These are phyloP conservation scores for Hypoxylon intermedium DNA, from an alignment of 495 filamentous ascomycete species.

Conservation along the genomic window DNA sequence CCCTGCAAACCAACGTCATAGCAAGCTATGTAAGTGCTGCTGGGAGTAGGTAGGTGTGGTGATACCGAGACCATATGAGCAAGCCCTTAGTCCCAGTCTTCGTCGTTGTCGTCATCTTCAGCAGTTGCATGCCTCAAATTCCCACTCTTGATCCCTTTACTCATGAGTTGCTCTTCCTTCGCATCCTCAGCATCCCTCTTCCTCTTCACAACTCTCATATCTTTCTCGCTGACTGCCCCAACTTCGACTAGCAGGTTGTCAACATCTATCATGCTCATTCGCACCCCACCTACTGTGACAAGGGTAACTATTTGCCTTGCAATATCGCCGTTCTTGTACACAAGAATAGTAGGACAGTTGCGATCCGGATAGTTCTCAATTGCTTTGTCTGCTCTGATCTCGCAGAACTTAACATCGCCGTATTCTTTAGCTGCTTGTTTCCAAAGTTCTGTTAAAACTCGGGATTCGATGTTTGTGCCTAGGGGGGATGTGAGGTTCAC, in stretches of 20 bases:
- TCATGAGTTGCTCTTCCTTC: conserved; percentile 53
- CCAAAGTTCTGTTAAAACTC: conserved; percentile 86
- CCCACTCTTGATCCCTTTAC: conserved; percentile 55
- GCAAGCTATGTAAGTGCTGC: conserved; percentile 1
- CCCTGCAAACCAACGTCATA: conserved; percentile 6
- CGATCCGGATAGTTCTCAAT: conserved; percentile 95
- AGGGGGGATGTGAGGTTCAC: conserved; percentile 84
- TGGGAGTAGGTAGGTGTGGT: too few species aligned
- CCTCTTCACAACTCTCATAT: conserved; percentile 76
- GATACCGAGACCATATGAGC: neutral
- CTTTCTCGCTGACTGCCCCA: conserved; percentile 76
- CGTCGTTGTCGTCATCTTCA: conserved; percentile 68
- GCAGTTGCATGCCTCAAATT: conserved; percentile 48
- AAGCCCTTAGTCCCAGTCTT: conserved; percentile 75
- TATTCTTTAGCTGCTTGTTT: conserved; percentile 79
- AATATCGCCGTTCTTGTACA: conserved; percentile 92
- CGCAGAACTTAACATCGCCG: conserved; percentile 96
- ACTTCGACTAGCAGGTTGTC: conserved; percentile 81
- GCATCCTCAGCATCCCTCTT: conserved; percentile 65
- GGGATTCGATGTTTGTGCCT: conserved; percentile 81
- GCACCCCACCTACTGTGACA: conserved; percentile 73
- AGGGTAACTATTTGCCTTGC: conserved; percentile 86
- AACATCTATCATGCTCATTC: conserved; percentile 68
- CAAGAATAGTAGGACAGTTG: conserved; percentile 92
- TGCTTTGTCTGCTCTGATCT: conserved; percentile 90